Evolutionary conservation across 2,329 filamentous ascomycete genomes (phyloP), one percentile per base, ranked within the genome.

Genomic region (Fusarium sp.): DNA sequence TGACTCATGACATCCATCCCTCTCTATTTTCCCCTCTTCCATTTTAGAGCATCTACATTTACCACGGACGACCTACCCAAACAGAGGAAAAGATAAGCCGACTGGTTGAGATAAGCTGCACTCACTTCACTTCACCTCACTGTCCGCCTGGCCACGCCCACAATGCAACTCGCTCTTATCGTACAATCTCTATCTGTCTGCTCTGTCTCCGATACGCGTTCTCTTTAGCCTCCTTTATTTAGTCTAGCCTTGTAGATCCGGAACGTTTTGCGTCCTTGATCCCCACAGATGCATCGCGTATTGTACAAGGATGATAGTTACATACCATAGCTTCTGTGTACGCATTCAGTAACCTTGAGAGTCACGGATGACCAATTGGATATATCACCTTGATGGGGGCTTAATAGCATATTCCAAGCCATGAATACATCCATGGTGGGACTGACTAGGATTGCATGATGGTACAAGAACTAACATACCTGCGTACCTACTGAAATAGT

Each of bases 191-290:
- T 39, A 39, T 34, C 28, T 26, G 25, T 43, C 39, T 56, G 10
- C 23, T 41, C 45, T 65, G 41, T 28, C 61, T 60, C 48, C 43
- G 49, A 52, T 53, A 34, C 57, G 62, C 58, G 34, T 54, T 49
- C 37, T 14, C 28, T 41, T 43, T 45, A 67, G 51, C 48, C 57
- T 69, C 49, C 52, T 67, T 31, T 26, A 63, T 63, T n/a, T 7
- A 63, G 67, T 59, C 42, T 70, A 67, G 62, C 37, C 46, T 62
- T 53, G 66, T 56, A 67, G 66, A 69, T 67, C 64, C 57, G 51
- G 64, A 49, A 51, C 56, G 44, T 54, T 50, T 65, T 37, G 45
- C 55, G 44, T 49, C 44, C 42, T 44, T 58, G 51, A 58, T 46
- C 63, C 60, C 53, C 59, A 23, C 65, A 61, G 31, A 64, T 58